These are phyloP conservation scores for Ophidiomyces ophidiicola DNA, from an alignment of 2,329 filamentous ascomycete species.

Conservation along the genomic window DNA sequence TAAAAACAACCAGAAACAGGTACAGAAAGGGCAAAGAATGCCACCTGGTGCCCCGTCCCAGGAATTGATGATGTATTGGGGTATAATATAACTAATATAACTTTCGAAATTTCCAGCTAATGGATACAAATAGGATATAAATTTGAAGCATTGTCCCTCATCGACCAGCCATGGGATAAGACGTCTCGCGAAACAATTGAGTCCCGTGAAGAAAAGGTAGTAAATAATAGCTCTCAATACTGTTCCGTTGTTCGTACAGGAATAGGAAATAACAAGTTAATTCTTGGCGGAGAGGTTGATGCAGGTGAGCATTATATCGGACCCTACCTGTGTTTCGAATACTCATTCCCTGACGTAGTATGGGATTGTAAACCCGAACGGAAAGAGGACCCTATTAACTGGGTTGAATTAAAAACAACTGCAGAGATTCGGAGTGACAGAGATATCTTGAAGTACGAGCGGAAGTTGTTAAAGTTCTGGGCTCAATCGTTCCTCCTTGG, in stretches of 20 bases:
- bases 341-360: constrained; percentile 37
- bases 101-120: neutral
- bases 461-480: constrained; percentile 92
- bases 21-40: constrained; percentile 42
- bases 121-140: constrained; percentile 62
- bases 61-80: constrained; percentile 88
- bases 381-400: constrained; percentile 61
- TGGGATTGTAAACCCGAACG: constrained; percentile 68
- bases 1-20: constrained; percentile 50
- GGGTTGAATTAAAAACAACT: constrained; percentile 92
- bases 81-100: constrained; percentile 34
- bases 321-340: neutral
- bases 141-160: constrained; percentile 74
- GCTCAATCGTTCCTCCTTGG: constrained; percentile 90
- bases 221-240: constrained; percentile 88
- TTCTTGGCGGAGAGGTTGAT: constrained; percentile 90
- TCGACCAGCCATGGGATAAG: constrained; percentile 62
- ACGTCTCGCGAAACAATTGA: constrained; percentile 68
- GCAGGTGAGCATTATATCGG: constrained; percentile 44
- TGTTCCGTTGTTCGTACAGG: constrained; percentile 87
- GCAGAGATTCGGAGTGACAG: constrained; percentile 55
- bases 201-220: constrained; percentile 53
- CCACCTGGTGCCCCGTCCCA: constrained; percentile 49
- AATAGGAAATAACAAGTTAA: constrained; percentile 60
- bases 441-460: constrained; percentile 65